Base-by-base conservation (phyloP, 116 monocot genomes). In the Dioscorea cayenensis region DNA sequence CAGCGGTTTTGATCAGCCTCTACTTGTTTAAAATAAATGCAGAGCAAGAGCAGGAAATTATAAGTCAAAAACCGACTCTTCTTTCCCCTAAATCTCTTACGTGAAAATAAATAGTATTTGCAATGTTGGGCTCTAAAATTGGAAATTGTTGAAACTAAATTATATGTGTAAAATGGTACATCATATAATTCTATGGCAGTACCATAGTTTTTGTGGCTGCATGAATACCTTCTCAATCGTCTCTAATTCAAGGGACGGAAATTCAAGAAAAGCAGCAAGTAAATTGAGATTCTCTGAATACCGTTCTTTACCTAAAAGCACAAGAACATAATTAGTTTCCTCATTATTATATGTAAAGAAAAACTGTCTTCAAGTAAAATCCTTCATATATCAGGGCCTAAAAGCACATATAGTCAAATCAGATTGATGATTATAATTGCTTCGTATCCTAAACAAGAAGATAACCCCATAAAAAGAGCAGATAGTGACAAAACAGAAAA, bases 201-300 rank as follows among this genome's bases (percentile, higher is more conserved):
- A 16, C 55, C n/a, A 55, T 12, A 55, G 55, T 55, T 55, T 55
- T 55, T 8, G 55, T 18, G n/a, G 4, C 55, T 16, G 55, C n/a
- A 48, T 17, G 23, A 52, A 22, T 78, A 91, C 94, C 94, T 94
- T 94, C 71, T 90, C 81, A 64, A 94, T 94, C 59, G 75, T 77
- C 68, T 83, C 79, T 69, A 94, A 76, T 51, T 71, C 71, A 48
- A 90, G 85, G 28, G 81, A 85, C 64, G 90, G 90, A 28, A 28
- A 10, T n/a, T 94, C 90, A 43, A 90, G 79, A 69, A 94, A 94
- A 59, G 94, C 85, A 36, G 87, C 78, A 64, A 94, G 90, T 73
- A 94, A 74, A 37, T 83, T 81, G 68, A 94, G 79, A 66, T 94
- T 94, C 68, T 81, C 79, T 58, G 79, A 73, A 49, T 93, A 89